A percentile compares a stretch with the other conserved stretches of the same genome.
These are phyloP conservation scores for Azolla pinnata DNA, from an alignment of 75 land plant species.

Conservation along the genomic window DNA sequence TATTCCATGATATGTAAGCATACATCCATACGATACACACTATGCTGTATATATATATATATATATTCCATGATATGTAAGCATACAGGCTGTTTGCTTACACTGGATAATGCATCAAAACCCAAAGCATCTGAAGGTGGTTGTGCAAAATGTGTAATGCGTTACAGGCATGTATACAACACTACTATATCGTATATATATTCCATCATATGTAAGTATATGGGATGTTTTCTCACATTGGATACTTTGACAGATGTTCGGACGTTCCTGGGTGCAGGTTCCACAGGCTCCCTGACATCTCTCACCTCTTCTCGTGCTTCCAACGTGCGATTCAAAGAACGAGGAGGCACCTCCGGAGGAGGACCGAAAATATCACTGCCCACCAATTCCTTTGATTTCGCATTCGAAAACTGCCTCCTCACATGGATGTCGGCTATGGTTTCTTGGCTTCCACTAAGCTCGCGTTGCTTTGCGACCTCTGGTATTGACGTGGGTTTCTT, in stretches of 20 bases:
- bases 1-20: too few species aligned
- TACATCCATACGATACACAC: too few species aligned
- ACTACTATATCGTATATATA: too few species aligned
- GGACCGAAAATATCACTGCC: conserved; percentile 44
- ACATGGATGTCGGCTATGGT: conserved; percentile 19
- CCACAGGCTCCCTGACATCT: conserved; percentile 32
- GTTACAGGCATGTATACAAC: too few species aligned
- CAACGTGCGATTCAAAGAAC: conserved; percentile 15
- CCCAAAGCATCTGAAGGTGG: too few species aligned
- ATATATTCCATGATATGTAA: too few species aligned
- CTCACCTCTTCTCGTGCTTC: conserved; percentile 27
- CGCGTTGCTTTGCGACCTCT: conserved; percentile 43
- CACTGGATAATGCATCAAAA: too few species aligned
- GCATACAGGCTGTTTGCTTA: too few species aligned
- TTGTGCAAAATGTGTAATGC: too few species aligned
- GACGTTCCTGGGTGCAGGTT: conserved; percentile 35
- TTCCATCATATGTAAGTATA: too few species aligned
- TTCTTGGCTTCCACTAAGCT: conserved; percentile 40
- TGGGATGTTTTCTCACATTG: conserved; percentile 45
- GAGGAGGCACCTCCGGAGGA: conserved; percentile 32
- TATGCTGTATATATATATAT: too few species aligned
- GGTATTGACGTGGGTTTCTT: conserved; percentile 39
- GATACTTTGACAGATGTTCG: conserved; percentile 78
- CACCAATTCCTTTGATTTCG: conserved; percentile 42
- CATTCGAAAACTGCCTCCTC: conserved; percentile 23